Percentiles rank a stretch among this genome's conserved stretches.
phyloP scores from a whole-genome alignment of 176 grass and related monocot species.

The Oryza glaberrima region DNA sequence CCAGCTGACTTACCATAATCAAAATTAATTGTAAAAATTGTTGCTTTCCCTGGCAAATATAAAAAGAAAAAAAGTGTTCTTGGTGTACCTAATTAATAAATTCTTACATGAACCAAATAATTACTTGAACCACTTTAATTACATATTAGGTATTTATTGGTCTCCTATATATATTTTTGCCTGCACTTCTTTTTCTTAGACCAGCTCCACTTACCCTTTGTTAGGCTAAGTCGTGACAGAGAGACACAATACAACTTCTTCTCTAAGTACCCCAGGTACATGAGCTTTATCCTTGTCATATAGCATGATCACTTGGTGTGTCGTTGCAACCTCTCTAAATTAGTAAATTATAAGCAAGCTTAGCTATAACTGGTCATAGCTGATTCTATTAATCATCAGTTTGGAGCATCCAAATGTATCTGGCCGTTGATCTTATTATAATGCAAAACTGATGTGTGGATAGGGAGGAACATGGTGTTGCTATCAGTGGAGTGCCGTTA shows the following conservation, averaged over 20 bases:
- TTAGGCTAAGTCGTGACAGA: background rate
- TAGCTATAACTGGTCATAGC: background rate
- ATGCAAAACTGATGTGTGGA: slow-evolving; percentile 18
- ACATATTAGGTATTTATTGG: slow-evolving; percentile 33
- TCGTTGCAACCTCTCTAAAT: background rate
- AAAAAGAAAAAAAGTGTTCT: slow-evolving; percentile 19
- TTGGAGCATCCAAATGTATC: slow-evolving; percentile 28
- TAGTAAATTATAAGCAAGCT: background rate
- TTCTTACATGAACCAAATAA: slow-evolving; percentile 20
- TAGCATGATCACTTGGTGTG: background rate
- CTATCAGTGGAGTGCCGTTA: slow-evolving; percentile 49
- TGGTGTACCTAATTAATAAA: slow-evolving; percentile 43
- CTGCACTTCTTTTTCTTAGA: background rate
- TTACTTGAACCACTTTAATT: slow-evolving; percentile 49
- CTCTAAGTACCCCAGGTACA: background rate
- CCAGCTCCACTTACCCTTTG: slow-evolving; percentile 29
- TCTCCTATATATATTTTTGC: background rate
- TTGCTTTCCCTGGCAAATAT: background rate
- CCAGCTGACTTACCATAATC: background rate
- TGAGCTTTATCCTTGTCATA: slow-evolving; percentile 11
- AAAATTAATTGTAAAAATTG: background rate
- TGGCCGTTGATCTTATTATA: slow-evolving; percentile 21
- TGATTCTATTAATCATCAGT: slow-evolving; percentile 24
- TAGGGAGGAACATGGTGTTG: slow-evolving; percentile 27
- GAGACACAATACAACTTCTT: background rate